Percentiles rank a stretch among this genome's conserved stretches.
Conservation (phyloP, 164 flowering plant genomes). For the Tinospora cordifolia region DNA sequence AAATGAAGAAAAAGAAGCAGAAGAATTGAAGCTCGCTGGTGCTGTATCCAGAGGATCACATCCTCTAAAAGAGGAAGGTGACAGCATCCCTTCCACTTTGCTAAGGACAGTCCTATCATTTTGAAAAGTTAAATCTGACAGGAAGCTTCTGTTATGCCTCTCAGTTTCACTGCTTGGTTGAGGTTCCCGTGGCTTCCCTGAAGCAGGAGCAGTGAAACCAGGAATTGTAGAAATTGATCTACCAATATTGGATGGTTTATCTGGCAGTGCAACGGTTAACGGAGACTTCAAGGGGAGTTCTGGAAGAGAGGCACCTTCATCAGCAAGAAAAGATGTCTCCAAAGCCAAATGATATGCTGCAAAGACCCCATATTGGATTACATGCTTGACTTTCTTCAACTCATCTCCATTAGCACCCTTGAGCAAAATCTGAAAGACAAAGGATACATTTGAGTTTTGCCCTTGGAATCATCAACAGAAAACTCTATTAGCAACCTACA, state of each 20-base stretch:
- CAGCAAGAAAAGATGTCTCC: conserved; percentile 98
- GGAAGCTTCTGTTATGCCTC: conserved; percentile 26
- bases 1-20: conserved; percentile 15
- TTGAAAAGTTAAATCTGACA: conserved; percentile 19
- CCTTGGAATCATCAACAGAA: no score
- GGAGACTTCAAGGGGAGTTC: conserved; percentile 74
- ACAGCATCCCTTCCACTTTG: conserved; percentile 14
- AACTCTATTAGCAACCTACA: no score
- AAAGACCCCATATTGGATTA: conserved; percentile 86
- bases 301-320: conserved; percentile 94
- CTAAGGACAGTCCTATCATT: conserved; percentile 10
- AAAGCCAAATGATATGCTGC: conserved; percentile 97
- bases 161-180: conserved; percentile 29
- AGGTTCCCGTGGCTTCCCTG: conserved; percentile 31
- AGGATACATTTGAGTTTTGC: neutral
- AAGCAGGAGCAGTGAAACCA: conserved; percentile 45
- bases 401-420: conserved; percentile 89
- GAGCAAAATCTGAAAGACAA: conserved; percentile 61
- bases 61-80: conserved; percentile 22
- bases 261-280: conserved; percentile 77
- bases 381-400: conserved; percentile 92
- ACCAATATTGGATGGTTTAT: conserved; percentile 56
- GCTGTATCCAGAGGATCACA: conserved; percentile 16
- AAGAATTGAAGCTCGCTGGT: conserved; percentile 12
- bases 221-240: conserved; percentile 83